phyloP scores from a whole-genome alignment of 352 stramenopile genomes.

The Phytopythium chamaehyphon region DNA sequence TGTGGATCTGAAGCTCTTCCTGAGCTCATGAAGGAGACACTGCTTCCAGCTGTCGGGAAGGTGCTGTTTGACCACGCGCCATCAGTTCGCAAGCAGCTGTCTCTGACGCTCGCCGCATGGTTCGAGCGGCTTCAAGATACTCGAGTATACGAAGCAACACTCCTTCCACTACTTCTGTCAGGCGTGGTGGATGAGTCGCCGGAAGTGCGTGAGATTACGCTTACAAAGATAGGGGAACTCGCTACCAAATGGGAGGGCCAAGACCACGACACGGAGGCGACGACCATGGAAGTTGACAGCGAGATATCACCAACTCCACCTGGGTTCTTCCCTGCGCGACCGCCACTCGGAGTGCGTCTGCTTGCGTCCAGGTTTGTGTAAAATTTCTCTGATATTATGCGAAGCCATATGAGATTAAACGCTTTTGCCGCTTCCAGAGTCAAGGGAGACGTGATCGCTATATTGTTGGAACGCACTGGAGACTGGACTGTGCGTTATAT shows the following conservation, averaged over 20 bases:
- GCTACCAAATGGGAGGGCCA: conserved; percentile 41
- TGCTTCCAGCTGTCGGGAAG: conserved; percentile 62
- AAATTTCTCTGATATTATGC: neutral
- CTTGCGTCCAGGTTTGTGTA: conserved; percentile 30
- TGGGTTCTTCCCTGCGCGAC: conserved; percentile 45
- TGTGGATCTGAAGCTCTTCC: conserved; percentile 61
- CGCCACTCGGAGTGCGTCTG: conserved; percentile 38
- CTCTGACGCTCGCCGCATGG: conserved; percentile 54
- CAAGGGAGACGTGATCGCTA: conserved; percentile 38
- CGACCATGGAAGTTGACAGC: conserved; percentile 36
- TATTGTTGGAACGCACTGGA: conserved; percentile 60
- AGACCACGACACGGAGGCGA: conserved; percentile 15
- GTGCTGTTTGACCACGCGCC: conserved; percentile 66
- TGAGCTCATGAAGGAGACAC: conserved; percentile 73
- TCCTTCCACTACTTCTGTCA: conserved; percentile 69
- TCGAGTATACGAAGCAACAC: conserved; percentile 50
- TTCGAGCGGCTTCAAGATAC: conserved; percentile 47
- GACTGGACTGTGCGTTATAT: conserved; percentile 59
- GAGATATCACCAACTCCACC: conserved; percentile 21
- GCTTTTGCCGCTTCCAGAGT: conserved; percentile 17
- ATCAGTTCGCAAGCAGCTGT: conserved; percentile 69
- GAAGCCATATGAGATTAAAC: neutral
- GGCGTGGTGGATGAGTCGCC: conserved; percentile 66
- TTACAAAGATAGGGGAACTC: conserved; percentile 44
- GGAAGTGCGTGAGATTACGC: conserved; percentile 41